A percentile compares a stretch with the other conserved stretches of the same genome.
Conservation (phyloP, 164 flowering plant genomes). For the Akebia trifoliata region DNA sequence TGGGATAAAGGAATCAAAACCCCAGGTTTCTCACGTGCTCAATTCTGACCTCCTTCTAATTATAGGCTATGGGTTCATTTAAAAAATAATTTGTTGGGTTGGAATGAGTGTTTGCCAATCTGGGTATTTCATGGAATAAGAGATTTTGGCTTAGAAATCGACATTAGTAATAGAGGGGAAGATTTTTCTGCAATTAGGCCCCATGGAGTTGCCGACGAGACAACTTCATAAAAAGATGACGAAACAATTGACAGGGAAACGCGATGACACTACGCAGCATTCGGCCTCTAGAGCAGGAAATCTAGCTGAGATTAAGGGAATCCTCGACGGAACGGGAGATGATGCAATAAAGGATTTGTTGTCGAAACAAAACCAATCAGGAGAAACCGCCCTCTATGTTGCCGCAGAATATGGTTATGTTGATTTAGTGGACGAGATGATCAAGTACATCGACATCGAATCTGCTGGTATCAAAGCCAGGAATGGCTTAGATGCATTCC, state of each 20-base stretch:
- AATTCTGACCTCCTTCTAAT: neutral
- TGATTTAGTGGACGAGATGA: conserved; percentile 73
- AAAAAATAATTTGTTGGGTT: neutral
- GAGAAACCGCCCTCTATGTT: conserved; percentile 82
- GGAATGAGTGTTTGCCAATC: conserved; percentile 24
- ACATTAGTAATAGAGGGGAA: neutral
- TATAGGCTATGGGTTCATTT: neutral
- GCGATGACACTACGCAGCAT: conserved; percentile 72
- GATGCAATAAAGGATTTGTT: conserved; percentile 51
- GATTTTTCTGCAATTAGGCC: conserved; percentile 3
- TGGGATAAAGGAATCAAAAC: conserved; percentile 14
- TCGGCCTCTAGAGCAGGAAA: conserved; percentile 71
- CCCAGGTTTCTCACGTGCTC: conserved; percentile 11
- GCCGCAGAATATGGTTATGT: conserved; percentile 87
- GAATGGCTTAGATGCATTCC: conserved; percentile 92
- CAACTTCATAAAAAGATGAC: conserved; percentile 62
- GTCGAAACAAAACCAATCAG: conserved; percentile 66
- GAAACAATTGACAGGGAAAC: conserved; percentile 74
- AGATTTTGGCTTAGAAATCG: conserved; percentile 13
- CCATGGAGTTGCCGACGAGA: conserved; percentile 35
- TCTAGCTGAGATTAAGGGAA: conserved; percentile 34
- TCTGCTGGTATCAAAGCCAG: conserved; percentile 78
- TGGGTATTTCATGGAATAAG: conserved; percentile 29
- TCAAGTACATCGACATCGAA: conserved; percentile 54
- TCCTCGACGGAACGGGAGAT: conserved; percentile 35